Conservation (phyloP, 352 stramenopile species). For the Phytopythium oedochilum region DNA sequence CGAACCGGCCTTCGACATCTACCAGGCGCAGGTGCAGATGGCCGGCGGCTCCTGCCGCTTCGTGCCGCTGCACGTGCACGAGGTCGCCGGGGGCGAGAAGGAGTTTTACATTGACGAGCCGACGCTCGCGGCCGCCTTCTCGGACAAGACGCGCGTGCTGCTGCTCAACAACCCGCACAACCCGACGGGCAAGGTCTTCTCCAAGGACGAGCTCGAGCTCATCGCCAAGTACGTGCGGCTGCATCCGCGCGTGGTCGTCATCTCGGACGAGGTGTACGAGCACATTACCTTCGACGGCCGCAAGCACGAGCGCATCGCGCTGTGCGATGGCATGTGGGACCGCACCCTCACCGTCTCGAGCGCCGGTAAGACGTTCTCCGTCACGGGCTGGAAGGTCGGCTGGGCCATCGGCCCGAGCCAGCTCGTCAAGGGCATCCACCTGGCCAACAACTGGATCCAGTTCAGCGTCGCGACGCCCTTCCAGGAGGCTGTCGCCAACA, state of each 20-base stretch:
- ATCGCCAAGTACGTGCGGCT: constrained; percentile 87
- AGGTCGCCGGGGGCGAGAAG: constrained; percentile 25
- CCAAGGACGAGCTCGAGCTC: constrained; percentile 86
- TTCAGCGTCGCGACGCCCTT: constrained; percentile 86
- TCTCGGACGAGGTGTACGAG: constrained; percentile 99
- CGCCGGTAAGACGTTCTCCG: constrained; percentile 90
- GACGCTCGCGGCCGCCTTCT: constrained; percentile 85
- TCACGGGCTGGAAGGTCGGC: constrained; percentile 92
- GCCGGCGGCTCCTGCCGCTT: constrained; percentile 72
- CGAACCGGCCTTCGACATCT: constrained; percentile 98
- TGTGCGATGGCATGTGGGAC: constrained; percentile 79
- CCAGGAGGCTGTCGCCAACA: constrained; percentile 78
- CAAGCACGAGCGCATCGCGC: constrained; percentile 65
- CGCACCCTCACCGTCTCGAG: constrained; percentile 89
- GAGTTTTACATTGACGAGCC: constrained; percentile 85
- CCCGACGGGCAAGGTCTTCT: constrained; percentile 98
- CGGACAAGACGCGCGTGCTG: constrained; percentile 90
- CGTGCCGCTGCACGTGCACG: constrained; percentile 74
- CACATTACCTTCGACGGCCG: constrained; percentile 91
- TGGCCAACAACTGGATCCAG: constrained; percentile 86
- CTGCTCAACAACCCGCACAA: constrained; percentile 99
- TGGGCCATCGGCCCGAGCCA: constrained; percentile 87
- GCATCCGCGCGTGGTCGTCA: constrained; percentile 88
- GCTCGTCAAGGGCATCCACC: constrained; percentile 66
- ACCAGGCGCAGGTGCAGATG: constrained; percentile 88